Base-by-base conservation (phyloP, 352 stramenopile species). In the Globisporangium viniferum region DNA sequence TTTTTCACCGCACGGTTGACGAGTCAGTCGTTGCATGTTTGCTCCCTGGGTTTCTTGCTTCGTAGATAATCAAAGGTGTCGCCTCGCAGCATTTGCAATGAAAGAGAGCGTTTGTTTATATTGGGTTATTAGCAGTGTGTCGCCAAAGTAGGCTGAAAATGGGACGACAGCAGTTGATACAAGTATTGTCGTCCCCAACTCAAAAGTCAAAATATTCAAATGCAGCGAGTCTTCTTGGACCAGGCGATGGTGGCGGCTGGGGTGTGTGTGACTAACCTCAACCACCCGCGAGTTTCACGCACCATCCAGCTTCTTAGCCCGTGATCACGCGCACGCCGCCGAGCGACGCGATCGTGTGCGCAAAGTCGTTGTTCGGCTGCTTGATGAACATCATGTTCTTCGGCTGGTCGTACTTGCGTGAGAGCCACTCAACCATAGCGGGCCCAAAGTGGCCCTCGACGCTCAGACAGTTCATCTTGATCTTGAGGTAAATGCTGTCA, bases 341-440 rank as follows among this genome's bases (percentile, higher is more conserved):
- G 12, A 98, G 89, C 62, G 92, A 89, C 20, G 89, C 90, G 55
- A 98, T 87, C 62, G 95, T 98, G 80, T 98, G 92, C 24, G 81
- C 82, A 72, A 98, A 98, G 71, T 98, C 87, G 77, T 96, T 76
- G 80, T 96, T 97, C n/a, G 94, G 93, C 78, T 97, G 95, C 75
- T 96, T 97, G 80, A 98, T 98, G 76, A 98, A 98, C 90, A 98
- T 98, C 76, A 97, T 92, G 79, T 98, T 98, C 79, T 97, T 96
- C 41, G 88, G 88, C 73, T 98, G 90, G 58, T 79, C 77, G 70
- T 98, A 94, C 73, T 94, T 89, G 73, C 81, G 79, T 48, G 84
- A 87, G 67, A 98, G 68, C 89, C 92, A 98, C 80, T 98, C 94
- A 59, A 98, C 92, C 73, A 97, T 88, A 22, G 88, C 88, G 2